Evolutionary conservation across 2,329 filamentous ascomycete genomes (phyloP).

Genomic region (Cladosporium sp.): DNA sequence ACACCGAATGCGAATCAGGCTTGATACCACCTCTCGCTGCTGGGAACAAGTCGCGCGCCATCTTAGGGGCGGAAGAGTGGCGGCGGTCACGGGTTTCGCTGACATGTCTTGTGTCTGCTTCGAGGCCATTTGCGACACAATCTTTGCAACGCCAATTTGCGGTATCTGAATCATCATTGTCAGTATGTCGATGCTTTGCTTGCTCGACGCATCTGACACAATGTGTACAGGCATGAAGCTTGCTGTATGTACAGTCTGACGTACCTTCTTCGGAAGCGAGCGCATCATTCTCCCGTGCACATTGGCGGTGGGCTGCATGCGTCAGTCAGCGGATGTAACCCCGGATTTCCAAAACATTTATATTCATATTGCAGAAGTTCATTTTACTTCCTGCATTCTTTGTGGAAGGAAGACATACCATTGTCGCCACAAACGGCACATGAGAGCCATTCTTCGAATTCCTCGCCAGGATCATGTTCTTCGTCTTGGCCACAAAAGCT

Average conservation of each 20-base stretch:
- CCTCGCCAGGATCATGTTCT: conserved; percentile 74
- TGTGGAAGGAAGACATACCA: conserved; percentile 54
- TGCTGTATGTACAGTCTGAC: conserved; percentile 26
- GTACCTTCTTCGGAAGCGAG: conserved; percentile 62
- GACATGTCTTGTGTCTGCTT: conserved; percentile 40
- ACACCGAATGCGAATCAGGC: conserved; percentile 71
- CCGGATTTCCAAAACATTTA: conserved; percentile 22
- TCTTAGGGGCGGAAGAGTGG: conserved; percentile 62
- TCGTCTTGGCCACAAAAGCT: conserved; percentile 82
- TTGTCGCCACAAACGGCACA: conserved; percentile 78
- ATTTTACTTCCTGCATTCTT: conserved; percentile 19
- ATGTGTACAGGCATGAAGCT: neutral
- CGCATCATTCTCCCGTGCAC: conserved; percentile 68
- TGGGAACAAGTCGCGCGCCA: conserved; percentile 63
- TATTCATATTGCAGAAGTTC: conserved; percentile 15
- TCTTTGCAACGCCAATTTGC: conserved; percentile 59
- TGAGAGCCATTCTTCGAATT: conserved; percentile 73
- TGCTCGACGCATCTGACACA: conserved; percentile 2
- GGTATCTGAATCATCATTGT: conserved; percentile 42
- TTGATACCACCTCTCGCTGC: conserved; percentile 61
- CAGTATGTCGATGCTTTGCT: conserved; percentile 19
- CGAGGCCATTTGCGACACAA: conserved; percentile 51
- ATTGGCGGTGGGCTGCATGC: conserved; percentile 80
- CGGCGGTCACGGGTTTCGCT: conserved; percentile 38
- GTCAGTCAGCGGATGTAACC: conserved; percentile 43